Percentiles rank a stretch among this genome's conserved stretches.
Evolutionary conservation across 129 eudicot species (phyloP).

Genomic region (Cynara cardunculus): DNA sequence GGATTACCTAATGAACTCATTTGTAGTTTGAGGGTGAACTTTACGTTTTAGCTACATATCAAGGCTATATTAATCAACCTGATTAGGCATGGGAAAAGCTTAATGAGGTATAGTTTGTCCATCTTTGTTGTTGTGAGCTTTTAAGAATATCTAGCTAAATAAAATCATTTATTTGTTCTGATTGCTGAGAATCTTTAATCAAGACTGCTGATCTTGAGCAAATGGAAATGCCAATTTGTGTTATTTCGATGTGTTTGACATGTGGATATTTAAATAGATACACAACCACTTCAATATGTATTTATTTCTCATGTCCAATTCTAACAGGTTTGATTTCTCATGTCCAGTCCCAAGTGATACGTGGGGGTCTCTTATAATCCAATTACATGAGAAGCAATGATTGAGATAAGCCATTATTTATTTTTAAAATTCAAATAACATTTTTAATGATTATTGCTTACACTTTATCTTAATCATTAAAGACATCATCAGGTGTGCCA

Average conservation of each 20-base stretch:
- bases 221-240: background rate
- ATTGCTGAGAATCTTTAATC: background rate
- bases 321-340: no score
- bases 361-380: no score
- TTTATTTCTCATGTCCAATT: no score
- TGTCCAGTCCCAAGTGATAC: no score
- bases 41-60: conserved; percentile 84
- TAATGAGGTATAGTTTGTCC: conserved; percentile 55
- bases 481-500: no score
- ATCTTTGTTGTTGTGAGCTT: background rate
- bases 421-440: no score
- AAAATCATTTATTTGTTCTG: background rate
- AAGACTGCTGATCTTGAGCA: background rate
- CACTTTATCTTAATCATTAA: no score
- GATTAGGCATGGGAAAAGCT: conserved; percentile 95
- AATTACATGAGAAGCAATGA: no score
- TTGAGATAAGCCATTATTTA: no score
- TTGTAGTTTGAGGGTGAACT: conserved; percentile 77
- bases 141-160: background rate
- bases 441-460: no score
- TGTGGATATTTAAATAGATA: no score
- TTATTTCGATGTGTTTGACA: background rate
- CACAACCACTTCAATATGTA: no score
- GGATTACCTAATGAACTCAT: conserved; percentile 20
- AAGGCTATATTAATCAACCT: conserved; percentile 85